Base-by-base conservation (phyloP, 2,329 filamentous ascomycete species). In the Pseudogymnoascus sp. region DNA sequence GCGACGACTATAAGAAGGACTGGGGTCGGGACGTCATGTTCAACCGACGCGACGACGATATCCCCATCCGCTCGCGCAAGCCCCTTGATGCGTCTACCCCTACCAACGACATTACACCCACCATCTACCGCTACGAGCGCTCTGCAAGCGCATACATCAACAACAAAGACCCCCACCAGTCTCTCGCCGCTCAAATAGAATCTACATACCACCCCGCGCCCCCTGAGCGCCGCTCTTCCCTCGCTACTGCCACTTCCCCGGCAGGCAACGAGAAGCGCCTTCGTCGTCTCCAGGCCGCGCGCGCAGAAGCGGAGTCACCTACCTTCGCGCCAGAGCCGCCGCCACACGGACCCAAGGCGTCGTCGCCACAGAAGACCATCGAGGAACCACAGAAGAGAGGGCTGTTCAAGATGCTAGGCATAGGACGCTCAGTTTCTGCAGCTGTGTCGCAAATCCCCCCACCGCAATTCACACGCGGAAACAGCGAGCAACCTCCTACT, bases 1-100 rank as follows among this genome's bases (percentile, higher is more conserved):
- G 60, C 8, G 61, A 62, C 5, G 62, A 61, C 18, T 64, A 66
- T 3, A 60, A 62, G 36, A 39, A 61, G 25, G 60, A 62, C 15
- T 72, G 71, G 69, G 70, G 65, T 12, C 58, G 66, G 39, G 68
- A 72, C 35, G 59, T 66, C 37, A 66, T 67, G 65, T 71, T 66
- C 52, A 68, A 66, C 37, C 63, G 66, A 27, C 63, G 59, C 15
- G 39, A 42, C 39, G 37, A 42, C 63, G 35, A 36, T 61, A 9
- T 58, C 64, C 18, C 60, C 59, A 25, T 70, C 18, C 69, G 69
- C 8, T 27, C 61, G 2, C 65, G 65, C 10, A 63, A 62, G 9
- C 48, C 48, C 60, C 61, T 52, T 62, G 65, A 10, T 66, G 67
- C 33, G 62, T 67, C 9, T 33, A 61, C 2, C 25, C 25, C 12